Evolutionary conservation across 75 land plant species (phyloP).

Genomic region (Gnetum montanum): DNA sequence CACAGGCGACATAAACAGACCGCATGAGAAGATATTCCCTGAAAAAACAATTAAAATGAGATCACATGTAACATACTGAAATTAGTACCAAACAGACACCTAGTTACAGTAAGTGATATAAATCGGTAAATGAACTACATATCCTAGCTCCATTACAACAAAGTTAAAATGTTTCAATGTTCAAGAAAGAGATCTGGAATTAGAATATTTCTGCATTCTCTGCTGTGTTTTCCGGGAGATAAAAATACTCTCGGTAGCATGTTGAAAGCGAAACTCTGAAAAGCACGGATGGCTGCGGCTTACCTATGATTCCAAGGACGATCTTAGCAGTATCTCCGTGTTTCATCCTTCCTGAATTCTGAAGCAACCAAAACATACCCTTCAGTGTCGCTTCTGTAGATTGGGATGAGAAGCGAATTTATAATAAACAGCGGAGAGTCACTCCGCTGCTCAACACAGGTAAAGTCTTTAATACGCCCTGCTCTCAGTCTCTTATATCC

Average conservation of each 20-base stretch:
- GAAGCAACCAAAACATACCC: too few relatives aligned
- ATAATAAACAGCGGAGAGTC: too few relatives aligned
- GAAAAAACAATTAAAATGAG: neutral
- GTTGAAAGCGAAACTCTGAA: neutral
- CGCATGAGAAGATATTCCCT: neutral
- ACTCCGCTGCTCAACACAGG: too few relatives aligned
- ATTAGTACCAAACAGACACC: neutral
- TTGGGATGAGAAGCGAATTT: too few relatives aligned
- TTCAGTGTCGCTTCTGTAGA: too few relatives aligned
- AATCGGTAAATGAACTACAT: neutral
- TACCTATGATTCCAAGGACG: constrained; percentile 35
- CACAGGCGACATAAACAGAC: neutral
- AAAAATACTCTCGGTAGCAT: constrained; percentile 31
- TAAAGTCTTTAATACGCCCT: too few relatives aligned
- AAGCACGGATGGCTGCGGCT: neutral
- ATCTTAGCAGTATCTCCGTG: constrained; percentile 13
- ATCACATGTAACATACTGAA: neutral
- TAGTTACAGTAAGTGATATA: neutral
- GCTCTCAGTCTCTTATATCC: too few relatives aligned
- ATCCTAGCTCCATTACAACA: neutral
- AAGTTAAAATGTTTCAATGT: neutral
- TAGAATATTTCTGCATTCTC: too few relatives aligned
- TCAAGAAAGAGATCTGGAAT: constrained; percentile 32
- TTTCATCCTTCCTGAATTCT: constrained; percentile 21
- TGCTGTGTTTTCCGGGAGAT: too few relatives aligned